Evolutionary conservation across 441 rosid species (phyloP), one percentile per base, ranked within the genome.

Genomic region (Pelargonium fulgidum): DNA sequence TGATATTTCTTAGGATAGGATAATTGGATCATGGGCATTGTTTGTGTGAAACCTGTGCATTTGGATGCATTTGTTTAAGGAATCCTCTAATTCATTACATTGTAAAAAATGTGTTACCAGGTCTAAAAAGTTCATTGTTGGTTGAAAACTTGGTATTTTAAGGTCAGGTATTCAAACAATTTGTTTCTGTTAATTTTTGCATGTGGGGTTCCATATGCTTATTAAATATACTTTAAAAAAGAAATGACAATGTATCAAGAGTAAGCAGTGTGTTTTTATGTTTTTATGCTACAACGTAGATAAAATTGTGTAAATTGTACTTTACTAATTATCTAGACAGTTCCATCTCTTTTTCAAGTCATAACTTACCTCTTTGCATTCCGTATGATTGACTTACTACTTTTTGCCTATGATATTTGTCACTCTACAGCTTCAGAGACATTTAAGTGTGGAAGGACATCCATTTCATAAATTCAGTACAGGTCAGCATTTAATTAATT

Each of bases 391-490:
- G 14, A 24, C 64, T 61, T 61, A 14, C 64, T 10, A 72, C 71
- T 65, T 61, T 4, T 24, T 22, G 24, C 36, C 56, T 42, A 0
- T 29, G 36, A 29, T 29, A 36, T 45, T 64, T 75, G 10, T 69
- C 64, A 17, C 20, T 47, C 2, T 50, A 29, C 89, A 93, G 98
- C 85, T 93, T 71, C 83, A 82, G 69, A 93, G 89, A 71, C 93
- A 91, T 78, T 77, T 89, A 68, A 89, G 91, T 77, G 75, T 64
- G 74, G 86, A 85, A 83, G 80, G 78, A 58, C 94, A 93, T 73
- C 97, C 98, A 20, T 93, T 68, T 81, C 98, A 93, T 80, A 93
- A 91, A 71, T 93, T 93, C 67, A 77, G 92, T 82, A 91, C 98
- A 73, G 97, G 98, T 91, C 26, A 75, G 85, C 42, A 36, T 12